Base-by-base conservation (phyloP, 23 red algal genomes). In the Pyropia haitanensis region DNA sequence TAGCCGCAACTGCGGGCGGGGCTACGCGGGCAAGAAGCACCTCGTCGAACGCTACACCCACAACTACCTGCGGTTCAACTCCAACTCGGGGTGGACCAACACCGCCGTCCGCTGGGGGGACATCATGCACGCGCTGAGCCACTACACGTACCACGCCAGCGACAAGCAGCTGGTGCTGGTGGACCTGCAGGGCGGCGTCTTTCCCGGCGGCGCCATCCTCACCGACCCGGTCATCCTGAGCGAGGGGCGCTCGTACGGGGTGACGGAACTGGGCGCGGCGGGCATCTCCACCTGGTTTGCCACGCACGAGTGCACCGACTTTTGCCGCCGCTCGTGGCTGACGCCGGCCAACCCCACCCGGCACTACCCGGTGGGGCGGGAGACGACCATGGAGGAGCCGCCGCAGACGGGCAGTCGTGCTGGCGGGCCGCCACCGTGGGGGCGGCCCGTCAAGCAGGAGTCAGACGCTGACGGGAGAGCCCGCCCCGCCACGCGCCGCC, bases 141-240 rank as follows among this genome's bases (percentile, higher is more conserved):
- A 63, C 22, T 63, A 15, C n/a, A 27, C 12, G 12, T 63, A 63
- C 27, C 59, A 63, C n/a, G 27, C 22, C 59, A 63, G 14, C 12
- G 59, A 18, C 21, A 20, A 20, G 14, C 59, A 20, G 23, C 22
- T 63, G 23, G 27, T 63, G 12, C 27, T 63, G 27, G 13, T 13
- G 13, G 59, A 63, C 22, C 12, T 63, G 12, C 59, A 63, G 59
- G 59, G 59, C 59, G 59, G 59, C 59, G 21, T 63, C 59, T 25
- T 12, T 63, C 23, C 14, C 21, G 10, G 12, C 59, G 59, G 27
- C 10, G 27, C 27, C n/a, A 31, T 63, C 15, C 59, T 63, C 14
- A 14, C 59, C 13, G 59, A 63, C n/a, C 59, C 59, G 23, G 59
- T 31, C 59, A 18, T 63, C 12, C 27, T 63, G n/a, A 15, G 14